A percentile compares a stretch with the other conserved stretches of the same genome.
Evolutionary conservation across 345 rosid species (phyloP).

Genomic region (Sonneratia caseolaris): DNA sequence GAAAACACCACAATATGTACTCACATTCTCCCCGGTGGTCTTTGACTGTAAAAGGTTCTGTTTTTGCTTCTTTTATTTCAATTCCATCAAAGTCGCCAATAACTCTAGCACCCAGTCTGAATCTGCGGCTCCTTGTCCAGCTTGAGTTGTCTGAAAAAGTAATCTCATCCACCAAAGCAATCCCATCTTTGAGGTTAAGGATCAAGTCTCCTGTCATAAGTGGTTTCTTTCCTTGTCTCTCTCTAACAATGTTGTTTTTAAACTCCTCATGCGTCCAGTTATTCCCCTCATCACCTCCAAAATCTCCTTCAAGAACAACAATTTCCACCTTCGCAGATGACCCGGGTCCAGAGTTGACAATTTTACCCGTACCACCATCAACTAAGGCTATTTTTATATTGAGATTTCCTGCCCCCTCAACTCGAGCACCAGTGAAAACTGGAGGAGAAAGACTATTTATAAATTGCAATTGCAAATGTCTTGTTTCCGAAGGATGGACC

Average conservation of each 20-base stretch:
- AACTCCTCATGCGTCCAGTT: conserved; percentile 72
- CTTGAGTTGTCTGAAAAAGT: conserved; percentile 95
- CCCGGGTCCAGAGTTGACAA: conserved; percentile 52
- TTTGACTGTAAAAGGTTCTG: conserved; percentile 81
- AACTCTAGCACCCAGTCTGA: conserved; percentile 77
- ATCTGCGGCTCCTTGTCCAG: conserved; percentile 98
- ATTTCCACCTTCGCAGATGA: conserved; percentile 76
- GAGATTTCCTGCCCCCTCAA: conserved; percentile 70
- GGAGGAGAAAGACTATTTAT: conserved; percentile 65
- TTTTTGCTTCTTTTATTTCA: conserved; percentile 60
- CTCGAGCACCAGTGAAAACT: conserved; percentile 81
- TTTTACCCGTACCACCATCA: conserved; percentile 50
- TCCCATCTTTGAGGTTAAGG: conserved; percentile 59
- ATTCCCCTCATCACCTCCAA: conserved; percentile 52
- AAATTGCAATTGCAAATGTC: conserved; percentile 62
- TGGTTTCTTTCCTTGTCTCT: conserved; percentile 90
- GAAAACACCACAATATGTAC: conserved; percentile 18
- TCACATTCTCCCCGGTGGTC: conserved; percentile 99
- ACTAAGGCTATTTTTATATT: conserved; percentile 55
- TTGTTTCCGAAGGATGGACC: conserved; percentile 39
- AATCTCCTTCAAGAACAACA: conserved; percentile 89
- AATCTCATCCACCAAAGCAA: conserved; percentile 54
- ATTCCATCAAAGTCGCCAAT: conserved; percentile 55
- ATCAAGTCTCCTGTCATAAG: conserved; percentile 72
- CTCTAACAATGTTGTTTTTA: conserved; percentile 76